Evolutionary conservation across 2,329 filamentous ascomycete species (phyloP).

Genomic region (Colletotrichum sp.): DNA sequence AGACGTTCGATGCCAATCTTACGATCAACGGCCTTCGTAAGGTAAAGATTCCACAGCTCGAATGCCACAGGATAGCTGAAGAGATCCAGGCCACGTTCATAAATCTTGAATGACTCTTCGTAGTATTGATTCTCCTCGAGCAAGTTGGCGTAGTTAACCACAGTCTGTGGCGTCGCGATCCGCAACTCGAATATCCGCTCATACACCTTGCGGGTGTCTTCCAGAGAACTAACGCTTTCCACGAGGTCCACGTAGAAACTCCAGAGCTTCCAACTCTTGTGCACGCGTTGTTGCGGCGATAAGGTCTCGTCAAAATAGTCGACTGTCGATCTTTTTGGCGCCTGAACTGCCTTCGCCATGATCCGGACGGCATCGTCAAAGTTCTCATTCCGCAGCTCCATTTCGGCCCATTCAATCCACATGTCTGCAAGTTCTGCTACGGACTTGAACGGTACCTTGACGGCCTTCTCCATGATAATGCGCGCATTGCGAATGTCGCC

Average conservation of each 20-base stretch:
- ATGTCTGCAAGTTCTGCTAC: slow-evolving; percentile 97
- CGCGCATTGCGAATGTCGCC: slow-evolving; percentile 85
- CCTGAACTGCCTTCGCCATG: slow-evolving; percentile 96
- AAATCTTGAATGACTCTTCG: slow-evolving; percentile 97
- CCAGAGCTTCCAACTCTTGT: slow-evolving; percentile 99
- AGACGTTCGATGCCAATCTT: slow-evolving; percentile 95
- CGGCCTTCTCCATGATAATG: slow-evolving; percentile 95
- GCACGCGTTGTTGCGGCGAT: slow-evolving; percentile 92
- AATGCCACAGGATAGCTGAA: slow-evolving; percentile 99
- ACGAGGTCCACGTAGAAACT: slow-evolving; percentile 99
- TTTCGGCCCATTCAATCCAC: slow-evolving; percentile 99
- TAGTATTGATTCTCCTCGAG: slow-evolving; percentile 94
- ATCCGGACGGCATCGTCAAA: slow-evolving; percentile 94
- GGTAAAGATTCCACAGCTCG: slow-evolving; percentile 97
- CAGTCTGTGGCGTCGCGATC: slow-evolving; percentile 96
- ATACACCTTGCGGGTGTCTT: slow-evolving; percentile 93
- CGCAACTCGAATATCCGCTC: slow-evolving; percentile 97
- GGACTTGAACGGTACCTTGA: slow-evolving; percentile 97
- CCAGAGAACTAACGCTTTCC: slow-evolving; percentile 88
- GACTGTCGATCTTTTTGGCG: slow-evolving; percentile 97
- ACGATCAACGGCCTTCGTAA: slow-evolving; percentile 95
- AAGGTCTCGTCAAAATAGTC: slow-evolving; percentile 98
- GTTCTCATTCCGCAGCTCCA: slow-evolving; percentile 95
- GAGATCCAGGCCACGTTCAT: slow-evolving; percentile 94
- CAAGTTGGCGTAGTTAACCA: slow-evolving; percentile 97